Percentiles rank a stretch among this genome's conserved stretches.
These are phyloP conservation scores for Gynandropsis gynandra DNA, from an alignment of 345 rosid genomes.

Conservation along the genomic window DNA sequence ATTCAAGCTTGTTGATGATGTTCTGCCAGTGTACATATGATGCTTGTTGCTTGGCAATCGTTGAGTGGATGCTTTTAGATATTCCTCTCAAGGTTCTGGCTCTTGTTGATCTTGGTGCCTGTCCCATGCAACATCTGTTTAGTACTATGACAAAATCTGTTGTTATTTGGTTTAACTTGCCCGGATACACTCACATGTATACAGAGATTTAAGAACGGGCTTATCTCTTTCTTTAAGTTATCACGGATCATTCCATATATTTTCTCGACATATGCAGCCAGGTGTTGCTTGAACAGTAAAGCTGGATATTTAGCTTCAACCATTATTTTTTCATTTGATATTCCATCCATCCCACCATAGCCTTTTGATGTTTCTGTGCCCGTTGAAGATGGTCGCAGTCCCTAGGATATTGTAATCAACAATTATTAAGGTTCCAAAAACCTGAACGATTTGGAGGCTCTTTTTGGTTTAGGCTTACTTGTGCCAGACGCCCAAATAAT, in stretches of 20 bases:
- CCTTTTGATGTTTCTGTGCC: slow-evolving; percentile 44
- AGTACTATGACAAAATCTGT: slow-evolving; percentile 4
- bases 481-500: slow-evolving; percentile 42
- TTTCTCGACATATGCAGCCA: slow-evolving; percentile 66
- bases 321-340: slow-evolving; percentile 35
- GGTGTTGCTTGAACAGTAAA: slow-evolving; percentile 61
- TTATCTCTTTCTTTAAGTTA: slow-evolving; percentile 54
- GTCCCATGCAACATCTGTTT: slow-evolving; percentile 17
- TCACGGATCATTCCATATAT: slow-evolving; percentile 60
- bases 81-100: slow-evolving; percentile 35
- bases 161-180: slow-evolving; percentile 5
- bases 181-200: slow-evolving; percentile 41
- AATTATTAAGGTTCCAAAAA: slow-evolving; percentile 2
- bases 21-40: slow-evolving; percentile 57
- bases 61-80: slow-evolving; percentile 38
- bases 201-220: slow-evolving; percentile 49
- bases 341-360: slow-evolving; percentile 52
- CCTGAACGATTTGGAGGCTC: slow-evolving; percentile 9
- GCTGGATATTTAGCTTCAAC: slow-evolving; percentile 74
- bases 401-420: slow-evolving; percentile 28
- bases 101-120: slow-evolving; percentile 52
- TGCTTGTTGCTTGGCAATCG: slow-evolving; percentile 46
- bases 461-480: slow-evolving; percentile 32
- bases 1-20: slow-evolving; percentile 44
- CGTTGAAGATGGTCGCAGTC: slow-evolving; percentile 38